phyloP scores from a whole-genome alignment of 78 protist species.

The Diacronema lutheri region DNA sequence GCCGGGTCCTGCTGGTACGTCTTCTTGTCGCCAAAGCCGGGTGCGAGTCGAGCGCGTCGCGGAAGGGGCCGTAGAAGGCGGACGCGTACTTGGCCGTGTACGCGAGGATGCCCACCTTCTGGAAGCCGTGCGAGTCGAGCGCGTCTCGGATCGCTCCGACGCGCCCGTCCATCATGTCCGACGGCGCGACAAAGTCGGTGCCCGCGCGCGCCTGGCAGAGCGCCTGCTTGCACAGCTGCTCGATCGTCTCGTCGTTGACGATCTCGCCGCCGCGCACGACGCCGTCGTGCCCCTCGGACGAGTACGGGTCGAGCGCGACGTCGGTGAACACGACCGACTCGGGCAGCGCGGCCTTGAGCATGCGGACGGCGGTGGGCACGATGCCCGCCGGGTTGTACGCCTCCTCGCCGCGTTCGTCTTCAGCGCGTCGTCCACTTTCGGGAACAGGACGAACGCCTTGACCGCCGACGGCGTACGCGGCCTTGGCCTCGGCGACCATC shows the following conservation, averaged over 20 bases:
- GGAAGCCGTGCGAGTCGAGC: conserved; percentile 32
- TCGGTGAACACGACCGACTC: conserved; percentile 4
- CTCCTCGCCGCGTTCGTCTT: conserved; percentile 40
- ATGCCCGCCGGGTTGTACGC: conserved; percentile 2
- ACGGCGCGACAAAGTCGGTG: conserved; percentile 80
- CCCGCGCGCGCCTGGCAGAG: conserved; percentile 11
- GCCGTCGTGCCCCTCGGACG: conserved; percentile 11
- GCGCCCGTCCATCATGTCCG: conserved; percentile 92
- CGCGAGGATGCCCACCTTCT: conserved; percentile 36
- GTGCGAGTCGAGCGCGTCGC: conserved; percentile 70
- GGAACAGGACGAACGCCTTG: conserved; percentile 24
- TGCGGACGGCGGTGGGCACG: conserved; percentile 5
- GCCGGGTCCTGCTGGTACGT: conserved; percentile 82
- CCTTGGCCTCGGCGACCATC: conserved; percentile 34
- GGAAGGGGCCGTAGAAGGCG: conserved; percentile 87
- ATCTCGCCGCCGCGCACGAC: conserved; percentile 23
- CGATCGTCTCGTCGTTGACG: conserved; percentile 34
- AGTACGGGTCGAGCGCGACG: conserved; percentile 22
- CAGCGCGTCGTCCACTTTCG: conserved; percentile 29
- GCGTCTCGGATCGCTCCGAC: conserved; percentile 56
- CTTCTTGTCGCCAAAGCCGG: conserved; percentile 69
- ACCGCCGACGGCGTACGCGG: conserved; percentile 9
- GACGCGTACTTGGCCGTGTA: conserved; percentile 85
- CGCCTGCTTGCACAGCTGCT: conserved; percentile 38
- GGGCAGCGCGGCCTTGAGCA: conserved; percentile 2